Percentiles rank a stretch among this genome's conserved stretches.
Evolutionary conservation across 306 rosid species (phyloP).

Genomic region (Rosa chinensis): DNA sequence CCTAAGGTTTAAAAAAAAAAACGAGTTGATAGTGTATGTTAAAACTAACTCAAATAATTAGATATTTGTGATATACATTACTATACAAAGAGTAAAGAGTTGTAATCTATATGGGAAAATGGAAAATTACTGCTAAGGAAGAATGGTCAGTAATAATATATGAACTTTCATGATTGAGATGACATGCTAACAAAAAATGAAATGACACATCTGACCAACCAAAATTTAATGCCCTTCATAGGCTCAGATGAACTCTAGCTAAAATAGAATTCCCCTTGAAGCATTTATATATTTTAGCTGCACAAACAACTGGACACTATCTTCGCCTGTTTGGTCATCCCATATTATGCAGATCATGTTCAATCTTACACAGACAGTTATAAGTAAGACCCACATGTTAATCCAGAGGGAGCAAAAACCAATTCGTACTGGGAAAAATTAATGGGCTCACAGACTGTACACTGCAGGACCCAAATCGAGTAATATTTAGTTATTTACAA

Average conservation of each 20-base stretch:
- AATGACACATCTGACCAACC: background rate
- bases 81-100: background rate
- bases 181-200: constrained; percentile 10
- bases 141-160: background rate
- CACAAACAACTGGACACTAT: background rate
- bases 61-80: background rate
- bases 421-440: background rate
- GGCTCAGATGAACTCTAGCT: background rate
- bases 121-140: background rate
- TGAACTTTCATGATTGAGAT: constrained; percentile 6
- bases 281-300: background rate
- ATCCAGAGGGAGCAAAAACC: background rate
- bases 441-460: background rate
- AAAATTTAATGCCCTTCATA: background rate
- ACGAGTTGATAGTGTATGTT: background rate
- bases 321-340: background rate
- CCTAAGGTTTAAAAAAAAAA: background rate
- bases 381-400: constrained; percentile 8
- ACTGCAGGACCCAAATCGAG: background rate
- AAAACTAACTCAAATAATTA: background rate
- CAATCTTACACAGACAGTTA: background rate
- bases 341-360: constrained; percentile 2
- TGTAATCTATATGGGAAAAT: background rate
- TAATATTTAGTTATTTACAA: background rate
- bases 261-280: background rate